Conservation (phyloP, 176 grass and related monocot species). For the Juncus inflexus region DNA sequence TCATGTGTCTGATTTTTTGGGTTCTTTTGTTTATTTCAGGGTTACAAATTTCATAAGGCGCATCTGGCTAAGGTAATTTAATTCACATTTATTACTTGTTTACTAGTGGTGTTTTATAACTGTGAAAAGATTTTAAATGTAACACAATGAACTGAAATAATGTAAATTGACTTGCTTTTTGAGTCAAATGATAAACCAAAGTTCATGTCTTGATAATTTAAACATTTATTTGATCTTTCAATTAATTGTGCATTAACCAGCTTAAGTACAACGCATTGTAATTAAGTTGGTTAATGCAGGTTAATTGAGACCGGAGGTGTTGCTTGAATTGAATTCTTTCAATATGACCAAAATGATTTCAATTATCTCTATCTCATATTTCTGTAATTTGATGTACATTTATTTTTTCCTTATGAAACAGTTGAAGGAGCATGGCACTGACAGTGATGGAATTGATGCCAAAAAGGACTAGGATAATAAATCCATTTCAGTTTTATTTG, state of each 20-base stretch:
- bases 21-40: constrained; percentile 49
- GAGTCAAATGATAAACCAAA: too few species aligned
- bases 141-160: too few species aligned
- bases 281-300: not conserved
- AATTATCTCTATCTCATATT: not conserved
- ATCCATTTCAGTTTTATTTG: too few species aligned
- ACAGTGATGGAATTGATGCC: too few species aligned
- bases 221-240: not conserved
- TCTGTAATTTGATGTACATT: not conserved
- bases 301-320: not conserved
- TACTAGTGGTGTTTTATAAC: not conserved
- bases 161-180: too few species aligned
- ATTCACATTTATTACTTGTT: not conserved
- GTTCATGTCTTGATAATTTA: not conserved
- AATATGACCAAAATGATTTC: constrained; percentile 18
- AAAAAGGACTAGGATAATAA: too few species aligned
- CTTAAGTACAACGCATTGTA: not conserved
- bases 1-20: constrained; percentile 13
- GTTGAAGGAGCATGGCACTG: constrained; percentile 37
- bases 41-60: constrained; percentile 76
- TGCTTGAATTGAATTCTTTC: constrained; percentile 2
- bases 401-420: constrained; percentile 26
- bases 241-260: not conserved
- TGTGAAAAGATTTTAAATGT: not conserved
- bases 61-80: constrained; percentile 65